Conservation (phyloP, 139 green algal genomes). For the Trebouxia sp. region DNA sequence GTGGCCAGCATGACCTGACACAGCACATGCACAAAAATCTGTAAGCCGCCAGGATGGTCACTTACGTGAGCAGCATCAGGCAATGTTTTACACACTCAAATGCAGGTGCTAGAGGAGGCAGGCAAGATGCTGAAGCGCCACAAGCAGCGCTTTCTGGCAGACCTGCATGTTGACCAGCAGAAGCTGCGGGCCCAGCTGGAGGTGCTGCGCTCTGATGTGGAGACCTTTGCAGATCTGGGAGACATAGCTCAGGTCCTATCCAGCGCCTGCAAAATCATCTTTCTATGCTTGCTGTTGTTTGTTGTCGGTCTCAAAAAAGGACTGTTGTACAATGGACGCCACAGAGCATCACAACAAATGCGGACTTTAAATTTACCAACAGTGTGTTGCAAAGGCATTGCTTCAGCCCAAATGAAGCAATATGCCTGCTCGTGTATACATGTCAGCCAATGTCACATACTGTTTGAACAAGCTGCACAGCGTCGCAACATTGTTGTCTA, state of each 20-base stretch:
- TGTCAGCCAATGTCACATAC: constrained; percentile 1
- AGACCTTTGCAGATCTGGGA: constrained; percentile 60
- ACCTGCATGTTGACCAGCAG: constrained; percentile 46
- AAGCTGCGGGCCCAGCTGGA: constrained; percentile 43
- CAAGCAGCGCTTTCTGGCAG: constrained; percentile 47
- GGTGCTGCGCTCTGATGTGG: constrained; percentile 59
- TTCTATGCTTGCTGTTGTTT: too few relatives aligned
- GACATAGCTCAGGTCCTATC: constrained; percentile 50
- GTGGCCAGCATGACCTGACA: too few relatives aligned
- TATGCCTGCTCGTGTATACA: neutral
- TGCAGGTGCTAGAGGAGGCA: constrained; percentile 1
- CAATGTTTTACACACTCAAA: neutral
- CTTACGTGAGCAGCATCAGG: neutral
- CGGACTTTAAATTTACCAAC: too few relatives aligned
- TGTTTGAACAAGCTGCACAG: too few relatives aligned
- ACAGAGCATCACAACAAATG: too few relatives aligned
- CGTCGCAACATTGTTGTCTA: too few relatives aligned
- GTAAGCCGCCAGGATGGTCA: too few relatives aligned
- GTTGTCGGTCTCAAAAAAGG: too few relatives aligned
- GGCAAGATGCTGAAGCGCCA: constrained; percentile 33
- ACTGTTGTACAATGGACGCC: too few relatives aligned
- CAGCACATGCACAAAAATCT: too few relatives aligned
- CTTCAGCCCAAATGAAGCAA: neutral
- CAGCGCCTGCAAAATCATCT: too few relatives aligned
- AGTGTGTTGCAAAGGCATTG: too few relatives aligned